These are phyloP conservation scores for Simplicillium aogashimaense DNA, from an alignment of 2,329 filamentous ascomycete genomes.

Conservation along the genomic window DNA sequence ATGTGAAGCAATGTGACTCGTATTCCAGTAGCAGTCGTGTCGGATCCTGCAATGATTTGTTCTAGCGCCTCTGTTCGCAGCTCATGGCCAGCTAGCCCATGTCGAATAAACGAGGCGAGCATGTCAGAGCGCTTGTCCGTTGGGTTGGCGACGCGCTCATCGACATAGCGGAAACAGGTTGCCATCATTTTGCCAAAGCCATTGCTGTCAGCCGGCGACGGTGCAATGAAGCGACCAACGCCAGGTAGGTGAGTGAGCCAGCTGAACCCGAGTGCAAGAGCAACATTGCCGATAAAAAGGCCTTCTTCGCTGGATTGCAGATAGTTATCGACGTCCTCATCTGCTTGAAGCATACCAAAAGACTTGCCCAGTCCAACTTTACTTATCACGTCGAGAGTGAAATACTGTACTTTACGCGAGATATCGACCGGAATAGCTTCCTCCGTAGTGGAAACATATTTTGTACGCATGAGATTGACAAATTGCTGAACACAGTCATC, in stretches of 20 bases:
- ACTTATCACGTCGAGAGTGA: conserved; percentile 44
- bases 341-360: conserved; percentile 35
- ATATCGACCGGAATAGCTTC: conserved; percentile 30
- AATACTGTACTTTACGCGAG: conserved; percentile 34
- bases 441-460: conserved; percentile 27
- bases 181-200: conserved; percentile 25
- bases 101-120: conserved; percentile 22
- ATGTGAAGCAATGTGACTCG: conserved; percentile 42
- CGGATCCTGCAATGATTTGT: conserved; percentile 36
- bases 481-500: conserved; percentile 35
- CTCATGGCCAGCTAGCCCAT: conserved; percentile 14
- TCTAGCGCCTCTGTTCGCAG: conserved; percentile 20
- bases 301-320: conserved; percentile 23
- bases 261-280: conserved; percentile 16
- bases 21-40: conserved; percentile 46
- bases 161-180: conserved; percentile 15
- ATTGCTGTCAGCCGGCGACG: conserved; percentile 15
- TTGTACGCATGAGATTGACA: conserved; percentile 29
- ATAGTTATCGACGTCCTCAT: conserved; percentile 33
- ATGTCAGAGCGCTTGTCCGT: conserved; percentile 15
- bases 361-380: conserved; percentile 37
- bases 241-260: conserved; percentile 18
- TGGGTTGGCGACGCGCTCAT: conserved; percentile 13
- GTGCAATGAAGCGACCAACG: conserved; percentile 16
- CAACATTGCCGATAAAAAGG: conserved; percentile 14